A percentile compares a stretch with the other conserved stretches of the same genome.
Conservation (phyloP, 2,329 filamentous ascomycete genomes). For the Shiraia bambusicola region DNA sequence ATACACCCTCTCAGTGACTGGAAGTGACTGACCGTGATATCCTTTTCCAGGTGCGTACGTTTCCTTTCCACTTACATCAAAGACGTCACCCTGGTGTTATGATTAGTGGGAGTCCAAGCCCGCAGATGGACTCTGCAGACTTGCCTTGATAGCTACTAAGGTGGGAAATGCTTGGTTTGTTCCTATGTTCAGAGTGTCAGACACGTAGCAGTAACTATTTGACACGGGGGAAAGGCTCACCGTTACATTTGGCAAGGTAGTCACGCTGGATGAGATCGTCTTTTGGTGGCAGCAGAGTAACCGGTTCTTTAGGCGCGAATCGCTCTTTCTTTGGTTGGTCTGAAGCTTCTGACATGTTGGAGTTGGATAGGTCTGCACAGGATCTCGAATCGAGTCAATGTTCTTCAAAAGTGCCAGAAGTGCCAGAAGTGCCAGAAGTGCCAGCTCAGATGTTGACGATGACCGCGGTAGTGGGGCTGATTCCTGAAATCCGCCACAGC, state of each 20-base stretch:
- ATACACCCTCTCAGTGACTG: not conserved
- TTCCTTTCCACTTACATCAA: constrained; percentile 89
- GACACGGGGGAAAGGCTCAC: constrained; percentile 53
- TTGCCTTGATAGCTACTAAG: constrained; percentile 61
- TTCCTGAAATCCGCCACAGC: constrained; percentile 12
- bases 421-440: no score
- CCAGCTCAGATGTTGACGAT: constrained; percentile 8
- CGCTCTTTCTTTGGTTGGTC: constrained; percentile 49
- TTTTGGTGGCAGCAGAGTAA: constrained; percentile 80
- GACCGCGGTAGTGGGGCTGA: constrained; percentile 24
- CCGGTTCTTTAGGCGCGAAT: constrained; percentile 77
- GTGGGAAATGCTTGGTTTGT: constrained; percentile 62
- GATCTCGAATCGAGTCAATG: constrained; percentile 5
- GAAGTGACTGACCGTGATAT: constrained; percentile 72
- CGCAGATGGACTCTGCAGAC: not conserved
- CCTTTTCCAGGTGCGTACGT: constrained; percentile 79
- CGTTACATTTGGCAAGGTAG: constrained; percentile 77
- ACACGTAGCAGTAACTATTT: not conserved
- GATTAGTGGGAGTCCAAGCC: constrained; percentile 6
- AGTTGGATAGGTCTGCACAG: not conserved
- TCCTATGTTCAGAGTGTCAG: constrained; percentile 53
- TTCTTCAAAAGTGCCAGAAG: constrained; percentile 1
- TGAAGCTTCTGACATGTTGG: constrained; percentile 35
- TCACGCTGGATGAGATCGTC: constrained; percentile 81
- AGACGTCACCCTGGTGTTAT: constrained; percentile 74